A percentile compares a stretch with the other conserved stretches of the same genome.
Evolutionary conservation across 139 green algal species (phyloP).

Genomic region (Chlorella sp.): DNA sequence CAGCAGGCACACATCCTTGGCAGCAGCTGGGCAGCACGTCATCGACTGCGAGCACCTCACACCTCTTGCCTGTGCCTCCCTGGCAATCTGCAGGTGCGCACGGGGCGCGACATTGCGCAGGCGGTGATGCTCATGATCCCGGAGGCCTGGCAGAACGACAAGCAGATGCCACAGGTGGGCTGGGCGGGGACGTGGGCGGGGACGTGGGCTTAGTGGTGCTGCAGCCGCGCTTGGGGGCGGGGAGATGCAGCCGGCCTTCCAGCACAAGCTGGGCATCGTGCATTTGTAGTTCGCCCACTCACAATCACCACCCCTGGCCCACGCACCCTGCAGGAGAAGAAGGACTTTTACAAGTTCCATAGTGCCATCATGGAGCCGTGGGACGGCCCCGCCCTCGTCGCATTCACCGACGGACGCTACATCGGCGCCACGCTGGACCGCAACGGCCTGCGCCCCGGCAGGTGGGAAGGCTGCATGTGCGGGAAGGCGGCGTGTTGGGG

Average conservation of each 20-base stretch:
- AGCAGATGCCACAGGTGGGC: constrained; percentile 73
- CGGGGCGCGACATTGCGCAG: constrained; percentile 80
- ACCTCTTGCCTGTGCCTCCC: no score
- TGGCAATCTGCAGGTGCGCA: constrained; percentile 34
- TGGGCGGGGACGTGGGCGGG: not conserved
- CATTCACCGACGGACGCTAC: constrained; percentile 94
- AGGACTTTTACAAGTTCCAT: constrained; percentile 93
- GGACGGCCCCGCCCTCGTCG: constrained; percentile 93
- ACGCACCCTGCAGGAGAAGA: constrained; percentile 71
- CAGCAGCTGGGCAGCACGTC: no score
- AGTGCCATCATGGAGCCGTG: constrained; percentile 96
- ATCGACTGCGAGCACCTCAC: no score
- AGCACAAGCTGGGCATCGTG: no score
- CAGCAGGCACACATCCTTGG: no score
- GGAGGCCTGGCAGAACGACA: constrained; percentile 94
- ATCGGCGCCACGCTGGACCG: constrained; percentile 95
- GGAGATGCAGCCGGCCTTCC: no score
- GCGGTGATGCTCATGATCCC: constrained; percentile 95
- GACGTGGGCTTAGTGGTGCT: no score
- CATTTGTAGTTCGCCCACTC: no score
- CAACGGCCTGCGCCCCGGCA: constrained; percentile 94
- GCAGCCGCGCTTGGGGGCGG: no score
- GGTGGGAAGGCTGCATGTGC: not conserved
- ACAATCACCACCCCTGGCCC: no score
- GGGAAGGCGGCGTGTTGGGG: no score